Percentiles rank a stretch among this genome's conserved stretches.
These are phyloP conservation scores for Sphagnum fallax DNA, from an alignment of 228 moss, liverwort and hornwort species.

Conservation along the genomic window DNA sequence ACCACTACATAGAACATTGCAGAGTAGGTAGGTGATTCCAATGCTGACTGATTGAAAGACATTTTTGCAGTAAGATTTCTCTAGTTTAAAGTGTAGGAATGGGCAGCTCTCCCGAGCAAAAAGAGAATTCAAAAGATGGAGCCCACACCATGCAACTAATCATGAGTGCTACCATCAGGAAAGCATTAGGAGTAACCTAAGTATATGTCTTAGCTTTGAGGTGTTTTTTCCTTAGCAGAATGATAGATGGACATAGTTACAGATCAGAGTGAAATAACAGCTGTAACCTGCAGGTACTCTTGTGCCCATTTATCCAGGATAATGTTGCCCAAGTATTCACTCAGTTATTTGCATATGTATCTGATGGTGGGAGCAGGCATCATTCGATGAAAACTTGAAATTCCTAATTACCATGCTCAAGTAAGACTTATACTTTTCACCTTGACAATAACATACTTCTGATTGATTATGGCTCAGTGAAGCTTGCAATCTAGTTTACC, in stretches of 20 bases:
- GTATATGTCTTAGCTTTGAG: slow-evolving; percentile 1
- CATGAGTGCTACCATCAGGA: too few species aligned
- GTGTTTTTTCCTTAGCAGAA: too few species aligned
- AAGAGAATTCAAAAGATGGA: too few species aligned
- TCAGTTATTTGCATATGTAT: slow-evolving; percentile 1
- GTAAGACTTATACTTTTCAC: slow-evolving; percentile 20
- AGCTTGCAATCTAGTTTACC: too few species aligned
- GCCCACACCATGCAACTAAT: too few species aligned
- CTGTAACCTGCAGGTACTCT: not conserved
- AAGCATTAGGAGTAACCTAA: not conserved
- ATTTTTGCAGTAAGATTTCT: too few species aligned
- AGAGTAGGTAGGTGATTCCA: not conserved
- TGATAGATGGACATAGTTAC: too few species aligned
- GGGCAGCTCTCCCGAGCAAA: too few species aligned
- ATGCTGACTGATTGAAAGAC: not conserved
- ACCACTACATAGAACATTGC: not conserved
- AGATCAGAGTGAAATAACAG: not conserved
- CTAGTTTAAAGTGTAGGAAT: too few species aligned
- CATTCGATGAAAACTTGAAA: slow-evolving; percentile 84
- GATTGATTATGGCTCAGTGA: too few species aligned
- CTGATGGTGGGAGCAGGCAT: slow-evolving; percentile 55
- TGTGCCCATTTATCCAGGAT: not conserved
- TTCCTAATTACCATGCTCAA: slow-evolving; percentile 83
- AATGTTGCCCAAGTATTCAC: not conserved
- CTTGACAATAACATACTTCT: not conserved